Evolutionary conservation across 2,329 filamentous ascomycete species (phyloP), one percentile per base, ranked within the genome.

Genomic region (Trichoderma lentiforme): DNA sequence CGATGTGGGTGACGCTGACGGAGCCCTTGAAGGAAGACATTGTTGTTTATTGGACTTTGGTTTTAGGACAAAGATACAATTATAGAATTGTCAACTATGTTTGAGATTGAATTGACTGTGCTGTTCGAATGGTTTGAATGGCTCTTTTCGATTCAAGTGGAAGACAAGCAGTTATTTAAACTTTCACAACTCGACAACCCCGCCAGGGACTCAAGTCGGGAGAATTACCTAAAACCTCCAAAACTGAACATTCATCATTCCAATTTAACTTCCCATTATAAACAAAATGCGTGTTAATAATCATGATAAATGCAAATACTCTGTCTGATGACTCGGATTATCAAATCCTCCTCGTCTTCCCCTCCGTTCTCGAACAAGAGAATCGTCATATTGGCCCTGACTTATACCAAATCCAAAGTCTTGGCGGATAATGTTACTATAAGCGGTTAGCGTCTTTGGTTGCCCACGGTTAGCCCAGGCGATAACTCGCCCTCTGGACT

Each of bases 1-100:
- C 83, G 65, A 87, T 83, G 72, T 84, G 81, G 30, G 83, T 86
- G 63, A 86, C 78, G 6, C 69, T 80, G 32, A 84, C 47, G 30
- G 69, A 70, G 36, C 65, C 73, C 39, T 71, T 70, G 70, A 78
- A 76, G 58, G 39, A 64, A 30, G 57, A 67, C 72, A 73, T 71
- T 62, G 9, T 39, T 32, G 14, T 3, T 53, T 9, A 15, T 9
- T 26, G 32, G 4, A 34, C 15, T 28, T 14, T 26, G 34, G 34
- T 3, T 9, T 64, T 21, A 2, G 39, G 1, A 8, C 5, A 1
- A n/a, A 21, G 24, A 36, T 21, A 6, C 18, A 11, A 53, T 65
- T 9, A 2, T 24, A 4, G 2, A 24, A 32, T 34, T 39, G 14
- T 12, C n/a, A 18, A 21, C 2, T 24, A 3, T 56, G 14, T 36